Evolutionary conservation across 1,284 basidiomycete species (phyloP).

Genomic region (Cutaneotrichosporon sp.): DNA sequence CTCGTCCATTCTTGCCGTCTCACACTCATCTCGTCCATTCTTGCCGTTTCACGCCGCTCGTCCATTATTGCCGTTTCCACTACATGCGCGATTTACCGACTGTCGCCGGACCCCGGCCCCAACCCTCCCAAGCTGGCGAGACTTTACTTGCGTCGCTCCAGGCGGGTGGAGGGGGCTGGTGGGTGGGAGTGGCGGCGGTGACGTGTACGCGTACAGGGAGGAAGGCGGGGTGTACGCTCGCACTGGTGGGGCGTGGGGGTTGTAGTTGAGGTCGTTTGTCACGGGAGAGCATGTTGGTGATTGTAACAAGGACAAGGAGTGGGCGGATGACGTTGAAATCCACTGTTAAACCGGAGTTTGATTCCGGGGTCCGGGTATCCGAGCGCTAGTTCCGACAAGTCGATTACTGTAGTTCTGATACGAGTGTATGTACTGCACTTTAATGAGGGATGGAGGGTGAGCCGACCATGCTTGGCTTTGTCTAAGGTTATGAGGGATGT

Average conservation of each 20-base stretch:
- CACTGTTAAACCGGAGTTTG: background rate
- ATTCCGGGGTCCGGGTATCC: background rate
- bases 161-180: background rate
- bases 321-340: background rate
- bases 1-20: too few relatives aligned
- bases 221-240: constrained; percentile 21
- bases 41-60: background rate
- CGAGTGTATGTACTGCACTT: too few relatives aligned
- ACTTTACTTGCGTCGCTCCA: constrained; percentile 23
- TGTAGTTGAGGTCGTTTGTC: constrained; percentile 26
- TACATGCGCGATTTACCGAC: constrained; percentile 20
- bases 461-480: too few relatives aligned
- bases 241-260: background rate
- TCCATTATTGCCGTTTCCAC: background rate
- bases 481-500: too few relatives aligned
- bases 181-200: constrained; percentile 8
- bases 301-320: background rate
- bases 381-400: too few relatives aligned
- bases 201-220: constrained; percentile 24
- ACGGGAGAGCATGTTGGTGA: constrained; percentile 22
- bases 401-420: too few relatives aligned
- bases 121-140: constrained; percentile 28
- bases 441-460: too few relatives aligned
- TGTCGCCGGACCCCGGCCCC: constrained; percentile 21
- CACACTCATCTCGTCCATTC: background rate